Conservation (phyloP, 352 stramenopile genomes). For the Globisporangium cederbergense region DNA sequence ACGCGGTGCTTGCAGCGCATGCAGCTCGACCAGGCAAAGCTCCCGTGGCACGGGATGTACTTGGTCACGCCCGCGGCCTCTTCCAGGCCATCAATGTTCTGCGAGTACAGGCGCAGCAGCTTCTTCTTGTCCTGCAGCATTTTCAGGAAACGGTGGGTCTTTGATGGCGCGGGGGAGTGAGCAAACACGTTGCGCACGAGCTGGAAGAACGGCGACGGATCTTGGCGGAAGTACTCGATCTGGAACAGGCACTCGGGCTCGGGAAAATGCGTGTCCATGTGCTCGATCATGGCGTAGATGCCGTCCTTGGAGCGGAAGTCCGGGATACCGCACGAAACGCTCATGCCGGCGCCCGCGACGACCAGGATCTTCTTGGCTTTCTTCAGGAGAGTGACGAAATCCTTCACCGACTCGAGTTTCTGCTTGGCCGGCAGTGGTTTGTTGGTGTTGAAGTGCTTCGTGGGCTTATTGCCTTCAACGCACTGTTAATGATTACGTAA, state of each 20-base stretch:
- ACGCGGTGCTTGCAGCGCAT: slow-evolving; percentile 81
- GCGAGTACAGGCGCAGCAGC: slow-evolving; percentile 93
- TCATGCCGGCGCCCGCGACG: slow-evolving; percentile 92
- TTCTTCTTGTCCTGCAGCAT: slow-evolving; percentile 90
- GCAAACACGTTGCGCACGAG: slow-evolving; percentile 87
- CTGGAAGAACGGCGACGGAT: slow-evolving; percentile 96
- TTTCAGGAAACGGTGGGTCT: slow-evolving; percentile 95
- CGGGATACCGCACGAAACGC: slow-evolving; percentile 96
- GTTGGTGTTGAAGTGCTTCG: not conserved
- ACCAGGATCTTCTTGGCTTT: slow-evolving; percentile 88
- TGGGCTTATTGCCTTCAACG: slow-evolving; percentile 38
- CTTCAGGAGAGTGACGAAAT: slow-evolving; percentile 73
- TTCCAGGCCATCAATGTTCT: slow-evolving; percentile 99
- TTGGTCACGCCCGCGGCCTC: slow-evolving; percentile 85
- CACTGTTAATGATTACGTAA: slow-evolving; percentile 22
- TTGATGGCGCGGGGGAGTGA: slow-evolving; percentile 77
- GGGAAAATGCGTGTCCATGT: slow-evolving; percentile 87
- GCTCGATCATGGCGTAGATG: slow-evolving; percentile 80
- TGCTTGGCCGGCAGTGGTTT: slow-evolving; percentile 10
- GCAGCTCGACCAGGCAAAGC: slow-evolving; percentile 88
- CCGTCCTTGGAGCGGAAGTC: slow-evolving; percentile 95
- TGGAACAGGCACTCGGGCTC: slow-evolving; percentile 98
- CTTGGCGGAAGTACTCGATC: slow-evolving; percentile 95
- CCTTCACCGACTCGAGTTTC: slow-evolving; percentile 40
- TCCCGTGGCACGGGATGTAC: slow-evolving; percentile 95